Evolutionary conservation across 106 monocot species (phyloP), one percentile per base, ranked within the genome.

Genomic region (Posidonia australis): DNA sequence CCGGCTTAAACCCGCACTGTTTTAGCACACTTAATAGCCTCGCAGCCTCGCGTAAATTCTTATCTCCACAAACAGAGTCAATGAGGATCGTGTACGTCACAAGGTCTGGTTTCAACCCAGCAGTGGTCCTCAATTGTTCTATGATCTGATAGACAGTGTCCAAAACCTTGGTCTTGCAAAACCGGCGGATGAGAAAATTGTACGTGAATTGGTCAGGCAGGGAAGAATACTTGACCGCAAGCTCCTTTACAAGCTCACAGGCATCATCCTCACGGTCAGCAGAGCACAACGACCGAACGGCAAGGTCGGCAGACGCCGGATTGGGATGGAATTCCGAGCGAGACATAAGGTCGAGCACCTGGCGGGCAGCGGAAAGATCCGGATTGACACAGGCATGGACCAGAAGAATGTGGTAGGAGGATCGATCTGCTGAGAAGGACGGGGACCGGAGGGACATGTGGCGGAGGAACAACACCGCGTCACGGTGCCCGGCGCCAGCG

Each of bases 61-160:
- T 64, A 19, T 67, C 63, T 21, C 61, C 67, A 65, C 87, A 90
- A 16, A 90, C 90, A 12, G 80, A 66, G 60, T 90, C 90, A 41
- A 93, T 89, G 24, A 93, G 75, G 51, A 89, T 86, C 24, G 93
- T 89, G 51, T 83, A 89, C 9, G 93, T 93, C 32, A 89, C 73
- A 22, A 84, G 49, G 53, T 89, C 73, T 0, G 93, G 93, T 5
- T 70, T 47, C 3, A 83, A 10, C 0, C 65, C 69, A 24, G 60
- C 41, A 3, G 22, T 19, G 17, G 11, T 32, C 22, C 46, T 62
- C 58, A 89, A 54, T n/a, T 79, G 57, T 7, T 77, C 77, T 43
- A 93, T 80, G 76, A 93, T 73, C 9, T 56, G 24, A 54, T 93
- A 74, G 3, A 86, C 89, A 17, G 78, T 62, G 74, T 71, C 74